phyloP scores from a whole-genome alignment of 2,329 filamentous ascomycete species.

The Sclerotinia borealis region DNA sequence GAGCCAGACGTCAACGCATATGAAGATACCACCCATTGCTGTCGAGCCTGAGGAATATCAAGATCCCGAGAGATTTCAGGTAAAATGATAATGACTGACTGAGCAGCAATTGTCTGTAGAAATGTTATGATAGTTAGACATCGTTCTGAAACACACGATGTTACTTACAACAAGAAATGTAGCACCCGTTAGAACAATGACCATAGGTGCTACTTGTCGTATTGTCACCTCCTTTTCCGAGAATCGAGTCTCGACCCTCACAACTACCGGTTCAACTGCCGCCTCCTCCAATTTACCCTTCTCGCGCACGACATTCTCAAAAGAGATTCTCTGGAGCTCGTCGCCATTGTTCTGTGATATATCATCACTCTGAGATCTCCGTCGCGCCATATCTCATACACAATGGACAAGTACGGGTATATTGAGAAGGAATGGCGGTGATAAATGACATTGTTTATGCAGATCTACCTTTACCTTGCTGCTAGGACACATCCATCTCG shows the following conservation, averaged over 20 bases:
- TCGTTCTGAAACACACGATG: no score
- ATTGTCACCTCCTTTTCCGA: constrained; percentile 20
- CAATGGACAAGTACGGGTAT: neutral
- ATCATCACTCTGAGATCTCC: neutral
- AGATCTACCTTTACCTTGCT: neutral
- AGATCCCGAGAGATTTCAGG: constrained; percentile 24
- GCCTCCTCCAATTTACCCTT: neutral
- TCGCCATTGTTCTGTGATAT: neutral
- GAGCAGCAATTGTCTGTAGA: constrained; percentile 2
- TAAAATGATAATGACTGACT: constrained; percentile 53
- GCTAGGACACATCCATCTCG: neutral
- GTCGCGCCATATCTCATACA: neutral
- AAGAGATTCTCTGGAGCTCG: neutral
- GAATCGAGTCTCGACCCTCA: constrained; percentile 9
- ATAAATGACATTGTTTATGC: neutral
- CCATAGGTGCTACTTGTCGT: constrained; percentile 25
- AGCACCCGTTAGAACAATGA: constrained; percentile 24
- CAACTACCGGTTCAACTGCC: neutral
- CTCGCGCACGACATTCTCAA: neutral
- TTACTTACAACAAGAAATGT: constrained; percentile 25
- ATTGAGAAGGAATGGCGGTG: neutral
- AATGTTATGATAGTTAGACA: neutral
- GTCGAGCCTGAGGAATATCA: constrained; percentile 27
- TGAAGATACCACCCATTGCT: constrained; percentile 34
- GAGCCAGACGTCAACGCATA: constrained; percentile 41